Base-by-base conservation (phyloP, 768 basidiomycete species). In the Fibroporia radiculosa region DNA sequence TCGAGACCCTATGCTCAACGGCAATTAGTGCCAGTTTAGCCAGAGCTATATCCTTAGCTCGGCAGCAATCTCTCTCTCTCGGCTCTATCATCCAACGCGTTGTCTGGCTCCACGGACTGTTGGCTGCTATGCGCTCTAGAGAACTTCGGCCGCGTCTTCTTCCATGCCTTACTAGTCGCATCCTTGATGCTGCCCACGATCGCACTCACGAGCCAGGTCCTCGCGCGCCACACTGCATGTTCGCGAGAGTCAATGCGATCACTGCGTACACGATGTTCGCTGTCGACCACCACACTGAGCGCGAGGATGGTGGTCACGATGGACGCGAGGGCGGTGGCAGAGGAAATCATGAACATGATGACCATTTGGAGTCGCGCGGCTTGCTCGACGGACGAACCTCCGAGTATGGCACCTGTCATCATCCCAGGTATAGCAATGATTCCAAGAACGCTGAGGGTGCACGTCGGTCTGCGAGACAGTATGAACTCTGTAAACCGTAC, bases 401-500 rank as follows among this genome's bases (percentile, higher is more conserved):
- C 92, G 11, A 93, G 78, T 48, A 93, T 83, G 4, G 91, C 87
- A 52, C 91, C 91, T 0, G 86, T 89, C 86, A 93, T 90, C 87
- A 89, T 91, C 3, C 89, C 88, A 1, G 84, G 84, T 44, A 85
- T 87, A n/a, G 83, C 66, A 44, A 86, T 84, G 45, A 84, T 81
- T 5, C 84, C 83, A 6, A 84, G 68, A 36, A 87, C 81, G 56
- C 84, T 87, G 27, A 7, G n/a, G 19, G 13, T 22, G 13, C 40
- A 41, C 16, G 34, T 8, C 6, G 39, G 46, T 16, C 13, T 13
- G 22, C n/a, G 32, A 20, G 23, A 13, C 19, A 16, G 2, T 27
- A 12, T 31, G 4, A 18, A 19, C 6, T 23, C 16, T 1, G 18
- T 20, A n/a, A 40, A 40, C 31, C 4, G 31, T 29, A 79, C 83